These are phyloP conservation scores for Coprinellus aureogranulatus DNA, from an alignment of 768 basidiomycete species.

Conservation along the genomic window DNA sequence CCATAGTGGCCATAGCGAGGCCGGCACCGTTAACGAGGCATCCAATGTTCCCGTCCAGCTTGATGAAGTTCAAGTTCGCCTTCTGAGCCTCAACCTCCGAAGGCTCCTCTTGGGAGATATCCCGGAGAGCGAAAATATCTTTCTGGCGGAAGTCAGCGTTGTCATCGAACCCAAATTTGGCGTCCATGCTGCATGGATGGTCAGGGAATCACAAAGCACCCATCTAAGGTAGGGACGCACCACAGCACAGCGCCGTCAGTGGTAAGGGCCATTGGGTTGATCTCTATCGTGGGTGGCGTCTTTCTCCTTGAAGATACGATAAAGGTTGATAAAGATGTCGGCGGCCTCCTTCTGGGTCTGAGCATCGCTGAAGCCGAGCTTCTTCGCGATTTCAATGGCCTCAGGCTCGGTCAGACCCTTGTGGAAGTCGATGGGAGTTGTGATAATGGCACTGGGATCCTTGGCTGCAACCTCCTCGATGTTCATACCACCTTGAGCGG, in stretches of 20 bases:
- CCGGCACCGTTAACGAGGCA: constrained; percentile 99
- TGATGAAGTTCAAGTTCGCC: constrained; percentile 96
- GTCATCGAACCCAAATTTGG: constrained; percentile 99
- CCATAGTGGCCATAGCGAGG: constrained; percentile 99
- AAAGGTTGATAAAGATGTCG: constrained; percentile 89
- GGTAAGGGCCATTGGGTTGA: constrained; percentile 95
- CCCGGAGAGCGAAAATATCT: constrained; percentile 85
- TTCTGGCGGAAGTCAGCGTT: constrained; percentile 98
- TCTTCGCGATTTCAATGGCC: constrained; percentile 78
- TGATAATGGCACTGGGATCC: constrained; percentile 92
- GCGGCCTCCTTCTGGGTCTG: constrained; percentile 81
- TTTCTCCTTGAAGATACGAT: constrained; percentile 97
- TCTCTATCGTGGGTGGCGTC: constrained; percentile 99
- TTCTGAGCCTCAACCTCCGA: constrained; percentile 98
- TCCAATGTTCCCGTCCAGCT: constrained; percentile 95
- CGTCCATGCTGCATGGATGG: constrained; percentile 79
- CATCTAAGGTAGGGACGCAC: constrained; percentile 40
- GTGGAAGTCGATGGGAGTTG: constrained; percentile 83
- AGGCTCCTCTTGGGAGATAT: constrained; percentile 92
- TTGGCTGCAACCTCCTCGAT: constrained; percentile 99
- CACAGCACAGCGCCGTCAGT: constrained; percentile 90
- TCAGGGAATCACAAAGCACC: neutral
- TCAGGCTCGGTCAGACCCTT: constrained; percentile 73
- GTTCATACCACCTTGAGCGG: constrained; percentile 97
- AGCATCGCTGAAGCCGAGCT: constrained; percentile 82